Evolutionary conservation across 805 yeast genomes (phyloP), one percentile per base, ranked within the genome.

Genomic region (Saccharomycopsis capsularis): DNA sequence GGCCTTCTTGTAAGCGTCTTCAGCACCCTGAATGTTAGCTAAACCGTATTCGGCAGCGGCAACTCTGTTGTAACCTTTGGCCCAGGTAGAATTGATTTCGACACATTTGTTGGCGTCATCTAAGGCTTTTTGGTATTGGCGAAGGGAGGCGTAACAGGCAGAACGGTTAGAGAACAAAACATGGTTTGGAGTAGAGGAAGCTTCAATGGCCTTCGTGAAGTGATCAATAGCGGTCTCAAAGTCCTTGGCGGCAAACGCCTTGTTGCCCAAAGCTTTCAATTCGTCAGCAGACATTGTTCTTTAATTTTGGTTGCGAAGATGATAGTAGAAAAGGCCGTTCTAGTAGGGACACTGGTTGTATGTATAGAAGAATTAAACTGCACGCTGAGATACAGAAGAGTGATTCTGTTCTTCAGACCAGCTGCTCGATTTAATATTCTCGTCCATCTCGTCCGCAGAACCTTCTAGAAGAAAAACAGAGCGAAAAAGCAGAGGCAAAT

Each of bases 31-130:
- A 44, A 82, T 74, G 52, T 85, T 76, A 16, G 88, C 88, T 52
- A 85, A 70, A n/a, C 99, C 99, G 60, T 74, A 82, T 44, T 82
- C 79, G 29, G 99, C 99, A 56, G 97, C 90, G 52, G 87, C 99
- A 34, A 85, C 84, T 67, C 99, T 82, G 61, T 81, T 85, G 72
- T 85, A 86, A 42, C 98, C 99, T 68, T 93, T 93, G 21, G 96
- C 89, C 98, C 98, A 93, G 2, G 82, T 56, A 15, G 89, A 82
- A 56, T 85, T 87, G 67, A 89, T 80, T 59, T 78, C 75, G 47
- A 85, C 81, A 68, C 96, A 85, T 61, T 84, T 78, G 51, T 85
- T 68, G 16, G 98, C 99, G 65, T 93, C 99, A 41, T 73, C 70
- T 52, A 88, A 71, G 3, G 98, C 99, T 52, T 81, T 69, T 21